Base-by-base conservation (phyloP, 345 rosid species). In the Eutrema heterophyllum region DNA sequence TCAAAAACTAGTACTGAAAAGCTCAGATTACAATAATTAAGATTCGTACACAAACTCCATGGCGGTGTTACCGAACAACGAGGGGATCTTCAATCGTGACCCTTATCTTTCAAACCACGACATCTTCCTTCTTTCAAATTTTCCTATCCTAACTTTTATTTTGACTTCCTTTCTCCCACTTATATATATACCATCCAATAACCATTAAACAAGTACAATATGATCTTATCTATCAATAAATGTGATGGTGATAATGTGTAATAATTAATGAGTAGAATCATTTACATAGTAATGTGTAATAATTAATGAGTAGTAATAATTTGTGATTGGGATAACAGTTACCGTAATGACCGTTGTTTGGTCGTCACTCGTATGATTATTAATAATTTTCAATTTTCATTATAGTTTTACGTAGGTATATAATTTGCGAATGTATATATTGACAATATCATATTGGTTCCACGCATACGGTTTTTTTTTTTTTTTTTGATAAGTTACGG, bases 61-160 rank as follows among this genome's bases (percentile, higher is more conserved):
- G 66, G 67, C 61, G 76, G 18, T 64, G 48, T 55, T 77, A 64
- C 54, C 80, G 35, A 76, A 76, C 66, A 70, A 70, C 75, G 74
- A 76, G 80, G 80, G 80, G 80, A 76, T 76, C 75, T 54, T 70
- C 75, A 76, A 76, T 48, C 64, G 74, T 68, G 79, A 68, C 79
- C 49, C 69, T 76, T 21, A 55, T 76, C 75, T 76, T 76, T 70
- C 66, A 63, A 62, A 76, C 50, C 35, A 63, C 70, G 75, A 70
- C 75, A 75, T 54, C 71, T 76, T 49, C 10, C 30, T 69, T 46
- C 58, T 69, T 63, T 76, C 71, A 64, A 64, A 44, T 55, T 77
- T 64, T 77, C 1, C 21, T 18, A 64, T 77, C 75, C 71, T 70
- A 35, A 14, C 3, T 60, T 54, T 63, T 6, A 24, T 54, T 76